Conservation (phyloP, 139 green algal species). For the Coelastrella sp. region DNA sequence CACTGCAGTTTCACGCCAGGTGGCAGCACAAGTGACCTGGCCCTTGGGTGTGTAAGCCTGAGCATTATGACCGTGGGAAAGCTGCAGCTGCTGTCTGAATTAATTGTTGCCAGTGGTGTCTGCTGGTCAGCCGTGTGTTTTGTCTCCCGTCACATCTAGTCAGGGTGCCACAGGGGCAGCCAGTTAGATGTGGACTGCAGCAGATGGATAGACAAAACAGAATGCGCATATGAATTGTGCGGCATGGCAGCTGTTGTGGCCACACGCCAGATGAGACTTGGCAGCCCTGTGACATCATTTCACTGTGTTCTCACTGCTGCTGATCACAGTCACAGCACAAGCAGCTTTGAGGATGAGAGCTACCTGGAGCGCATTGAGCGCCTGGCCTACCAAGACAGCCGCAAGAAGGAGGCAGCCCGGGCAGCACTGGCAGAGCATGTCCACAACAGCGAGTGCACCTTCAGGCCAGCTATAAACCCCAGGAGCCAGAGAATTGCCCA, state of each 20-base stretch:
- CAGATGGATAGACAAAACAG: too few species aligned
- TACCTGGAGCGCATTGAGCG: slow-evolving; percentile 55
- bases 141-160: too few species aligned
- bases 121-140: too few species aligned
- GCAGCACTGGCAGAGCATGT: slow-evolving; percentile 59
- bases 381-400: slow-evolving; percentile 62
- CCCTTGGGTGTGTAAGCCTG: not conserved
- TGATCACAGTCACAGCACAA: slow-evolving; percentile 2
- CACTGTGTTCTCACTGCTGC: not conserved
- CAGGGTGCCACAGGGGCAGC: too few species aligned
- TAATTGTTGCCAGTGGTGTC: too few species aligned
- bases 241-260: too few species aligned
- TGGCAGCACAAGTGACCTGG: not conserved
- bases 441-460: slow-evolving; percentile 44
- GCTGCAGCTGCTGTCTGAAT: too few species aligned
- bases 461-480: slow-evolving; percentile 41
- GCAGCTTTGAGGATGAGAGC: slow-evolving; percentile 1
- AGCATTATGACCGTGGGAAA: not conserved
- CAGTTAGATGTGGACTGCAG: too few species aligned
- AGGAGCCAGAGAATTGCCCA: slow-evolving; percentile 29
- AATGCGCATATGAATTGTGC: too few species aligned
- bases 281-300: not conserved
- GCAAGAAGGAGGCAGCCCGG: slow-evolving; percentile 45
- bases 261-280: too few species aligned
- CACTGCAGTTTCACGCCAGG: slow-evolving; percentile 41